These are phyloP conservation scores for Stipa capillata DNA, from an alignment of 176 grass and related monocot genomes.

Conservation along the genomic window DNA sequence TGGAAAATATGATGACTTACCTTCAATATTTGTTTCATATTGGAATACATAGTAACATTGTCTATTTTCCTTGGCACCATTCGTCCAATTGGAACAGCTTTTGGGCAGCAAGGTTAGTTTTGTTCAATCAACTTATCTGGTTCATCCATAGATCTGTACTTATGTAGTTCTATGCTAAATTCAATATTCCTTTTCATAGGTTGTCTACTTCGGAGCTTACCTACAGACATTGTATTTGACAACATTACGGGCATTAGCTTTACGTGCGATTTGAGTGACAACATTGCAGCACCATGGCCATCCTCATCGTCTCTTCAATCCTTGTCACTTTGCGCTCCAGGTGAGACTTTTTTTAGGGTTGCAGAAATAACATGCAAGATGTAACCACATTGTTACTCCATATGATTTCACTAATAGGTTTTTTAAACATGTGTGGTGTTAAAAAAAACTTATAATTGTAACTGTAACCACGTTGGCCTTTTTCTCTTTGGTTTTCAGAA, in stretches of 20 bases:
- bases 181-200: conserved; percentile 33
- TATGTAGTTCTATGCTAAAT: conserved; percentile 10
- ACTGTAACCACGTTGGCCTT: background rate
- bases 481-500: conserved; percentile 45
- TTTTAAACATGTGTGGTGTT: no score
- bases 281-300: conserved; percentile 97
- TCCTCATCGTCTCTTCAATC: conserved; percentile 90
- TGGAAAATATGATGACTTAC: conserved; percentile 8
- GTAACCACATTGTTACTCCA: background rate
- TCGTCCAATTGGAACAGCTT: conserved; percentile 47
- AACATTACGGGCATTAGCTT: conserved; percentile 91
- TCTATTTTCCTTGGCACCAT: conserved; percentile 9
- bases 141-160: background rate
- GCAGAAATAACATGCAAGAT: background rate
- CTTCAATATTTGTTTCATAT: conserved; percentile 8
- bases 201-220: conserved; percentile 88
- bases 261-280: conserved; percentile 91
- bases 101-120: conserved; percentile 88
- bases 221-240: conserved; percentile 82
- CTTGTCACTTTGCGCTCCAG: conserved; percentile 92
- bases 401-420: background rate
- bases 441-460: background rate
- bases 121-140: conserved; percentile 9
- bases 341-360: conserved; percentile 12
- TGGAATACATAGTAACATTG: conserved; percentile 36